phyloP scores from a whole-genome alignment of 2,329 filamentous ascomycete species.

The Talaromyces sp. region DNA sequence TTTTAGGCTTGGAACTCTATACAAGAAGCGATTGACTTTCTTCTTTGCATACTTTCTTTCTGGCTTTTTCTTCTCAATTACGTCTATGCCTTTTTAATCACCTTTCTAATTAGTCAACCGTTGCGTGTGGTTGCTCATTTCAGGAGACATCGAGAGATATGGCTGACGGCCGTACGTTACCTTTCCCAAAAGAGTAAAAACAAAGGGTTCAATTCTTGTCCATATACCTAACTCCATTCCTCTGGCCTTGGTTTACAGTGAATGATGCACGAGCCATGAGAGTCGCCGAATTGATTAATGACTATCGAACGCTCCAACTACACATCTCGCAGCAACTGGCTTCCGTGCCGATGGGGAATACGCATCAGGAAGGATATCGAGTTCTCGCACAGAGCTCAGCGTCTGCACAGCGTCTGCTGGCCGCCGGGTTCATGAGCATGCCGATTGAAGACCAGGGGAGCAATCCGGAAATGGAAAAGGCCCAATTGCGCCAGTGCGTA shows the following conservation, averaged over 20 bases:
- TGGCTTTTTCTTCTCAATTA: background rate
- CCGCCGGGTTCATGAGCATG: conserved; percentile 42
- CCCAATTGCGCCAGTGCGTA: conserved; percentile 47
- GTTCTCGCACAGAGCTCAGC: conserved; percentile 54
- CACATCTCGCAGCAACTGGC: conserved; percentile 56
- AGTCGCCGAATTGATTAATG: conserved; percentile 60
- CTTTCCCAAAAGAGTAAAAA: conserved; percentile 13
- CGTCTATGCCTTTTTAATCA: background rate
- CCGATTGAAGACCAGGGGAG: conserved; percentile 37
- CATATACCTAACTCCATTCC: conserved; percentile 2
- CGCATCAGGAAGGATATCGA: conserved; percentile 57
- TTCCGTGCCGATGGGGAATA: conserved; percentile 52
- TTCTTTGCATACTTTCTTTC: conserved; percentile 1
- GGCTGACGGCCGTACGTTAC: conserved; percentile 55
- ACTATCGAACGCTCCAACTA: conserved; percentile 59
- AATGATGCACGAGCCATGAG: conserved; percentile 62
- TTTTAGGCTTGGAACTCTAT: conserved; percentile 1
- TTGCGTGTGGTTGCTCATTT: conserved; percentile 12
- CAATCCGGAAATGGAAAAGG: conserved; percentile 51
- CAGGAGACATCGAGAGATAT: conserved; percentile 31
- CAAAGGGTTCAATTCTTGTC: background rate
- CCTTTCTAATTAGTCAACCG: background rate
- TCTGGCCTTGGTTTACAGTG: conserved; percentile 40
- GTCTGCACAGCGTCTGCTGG: conserved; percentile 54
- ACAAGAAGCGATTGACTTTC: conserved; percentile 4